phyloP scores from a whole-genome alignment of 352 stramenopile species.

The Pythium biforme region DNA sequence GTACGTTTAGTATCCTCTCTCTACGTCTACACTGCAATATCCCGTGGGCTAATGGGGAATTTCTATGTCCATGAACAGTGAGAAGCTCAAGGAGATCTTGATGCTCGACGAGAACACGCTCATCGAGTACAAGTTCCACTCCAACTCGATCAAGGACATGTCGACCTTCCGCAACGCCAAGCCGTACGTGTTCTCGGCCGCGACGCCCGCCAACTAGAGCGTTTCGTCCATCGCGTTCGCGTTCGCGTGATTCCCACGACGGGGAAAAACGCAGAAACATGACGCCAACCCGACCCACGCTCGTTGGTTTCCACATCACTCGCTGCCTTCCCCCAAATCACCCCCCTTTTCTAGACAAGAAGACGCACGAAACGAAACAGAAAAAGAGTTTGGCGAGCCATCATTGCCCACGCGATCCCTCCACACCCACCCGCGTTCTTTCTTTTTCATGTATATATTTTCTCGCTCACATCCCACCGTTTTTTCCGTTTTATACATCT shows the following conservation, averaged over 20 bases:
- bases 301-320: too few relatives aligned
- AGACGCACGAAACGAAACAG: slow-evolving; percentile 5
- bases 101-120: slow-evolving; percentile 93
- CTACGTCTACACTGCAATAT: too few relatives aligned
- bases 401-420: too few relatives aligned
- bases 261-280: too few relatives aligned
- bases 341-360: slow-evolving; percentile 7
- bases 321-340: too few relatives aligned
- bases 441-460: slow-evolving; percentile 21
- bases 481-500: not conserved
- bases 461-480: not conserved
- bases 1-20: too few relatives aligned
- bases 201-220: slow-evolving; percentile 48
- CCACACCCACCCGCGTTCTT: not conserved
- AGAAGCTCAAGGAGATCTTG: slow-evolving; percentile 93
- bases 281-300: not conserved
- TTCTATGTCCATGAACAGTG: slow-evolving; percentile 26
- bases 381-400: not conserved
- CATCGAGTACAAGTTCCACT: slow-evolving; percentile 95
- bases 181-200: slow-evolving; percentile 87
- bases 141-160: slow-evolving; percentile 92
- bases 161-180: slow-evolving; percentile 93
- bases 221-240: not conserved
- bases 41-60: too few relatives aligned
- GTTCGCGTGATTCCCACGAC: not conserved